Percentiles rank a stretch among this genome's conserved stretches.
Evolutionary conservation across 768 basidiomycete species (phyloP).

Genomic region (Chiua virens): DNA sequence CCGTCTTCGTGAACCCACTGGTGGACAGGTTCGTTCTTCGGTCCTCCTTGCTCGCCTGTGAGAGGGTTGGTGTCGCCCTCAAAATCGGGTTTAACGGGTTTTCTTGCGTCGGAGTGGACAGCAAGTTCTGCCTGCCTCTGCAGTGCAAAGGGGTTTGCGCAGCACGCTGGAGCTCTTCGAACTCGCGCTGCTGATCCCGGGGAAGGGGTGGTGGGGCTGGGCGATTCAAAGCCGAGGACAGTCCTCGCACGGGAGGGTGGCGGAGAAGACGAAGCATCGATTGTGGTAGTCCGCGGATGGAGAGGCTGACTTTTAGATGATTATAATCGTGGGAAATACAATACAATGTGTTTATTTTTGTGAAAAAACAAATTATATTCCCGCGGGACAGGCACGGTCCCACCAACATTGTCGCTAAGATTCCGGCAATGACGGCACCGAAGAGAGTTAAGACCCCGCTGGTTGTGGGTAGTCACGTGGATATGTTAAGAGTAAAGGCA

Average conservation of each 20-base stretch:
- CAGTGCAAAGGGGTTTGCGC: constrained; percentile 53
- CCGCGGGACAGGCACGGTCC: not conserved
- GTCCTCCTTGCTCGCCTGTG: constrained; percentile 86
- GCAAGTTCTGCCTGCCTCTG: constrained; percentile 41
- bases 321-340: no score
- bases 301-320: no score
- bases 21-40: constrained; percentile 79
- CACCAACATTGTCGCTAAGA: not conserved
- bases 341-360: no score
- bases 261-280: not conserved
- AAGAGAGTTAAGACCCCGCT: not conserved
- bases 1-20: constrained; percentile 51
- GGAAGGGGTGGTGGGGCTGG: constrained; percentile 80
- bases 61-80: constrained; percentile 77
- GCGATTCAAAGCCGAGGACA: constrained; percentile 42
- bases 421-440: not conserved
- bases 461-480: constrained; percentile 5
- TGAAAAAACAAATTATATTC: not conserved
- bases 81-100: constrained; percentile 63
- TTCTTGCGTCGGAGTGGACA: constrained; percentile 69
- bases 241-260: constrained; percentile 11
- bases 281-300: no score
- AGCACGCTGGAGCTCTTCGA: constrained; percentile 76
- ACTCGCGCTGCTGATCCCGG: constrained; percentile 74
- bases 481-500: not conserved